Percentiles rank a stretch among this genome's conserved stretches.
These are phyloP conservation scores for Cinnamomum chago DNA, from an alignment of 164 flowering plant species.

Conservation along the genomic window DNA sequence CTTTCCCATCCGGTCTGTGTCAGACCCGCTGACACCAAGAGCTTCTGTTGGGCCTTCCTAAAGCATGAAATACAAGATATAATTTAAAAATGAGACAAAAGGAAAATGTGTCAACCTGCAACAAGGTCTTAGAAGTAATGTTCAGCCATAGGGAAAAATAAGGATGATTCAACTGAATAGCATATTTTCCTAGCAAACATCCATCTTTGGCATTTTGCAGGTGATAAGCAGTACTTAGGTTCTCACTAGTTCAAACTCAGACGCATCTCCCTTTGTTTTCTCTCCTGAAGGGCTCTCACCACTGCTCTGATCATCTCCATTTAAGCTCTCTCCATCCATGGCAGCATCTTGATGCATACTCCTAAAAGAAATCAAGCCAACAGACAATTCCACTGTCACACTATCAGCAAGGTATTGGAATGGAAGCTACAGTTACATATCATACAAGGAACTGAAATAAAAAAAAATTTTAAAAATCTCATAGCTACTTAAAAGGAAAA, in stretches of 20 bases:
- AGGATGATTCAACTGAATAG: background rate
- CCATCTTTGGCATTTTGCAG: background rate
- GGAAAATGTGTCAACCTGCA: background rate
- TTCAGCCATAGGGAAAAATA: background rate
- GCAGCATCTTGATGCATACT: constrained; percentile 50
- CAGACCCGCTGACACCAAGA: constrained; percentile 28
- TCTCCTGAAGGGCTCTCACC: constrained; percentile 44
- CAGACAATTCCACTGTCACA: background rate
- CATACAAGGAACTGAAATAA: too few species aligned
- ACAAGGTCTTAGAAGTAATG: background rate
- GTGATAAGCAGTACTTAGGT: background rate
- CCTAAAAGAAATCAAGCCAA: constrained; percentile 33
- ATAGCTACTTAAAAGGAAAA: too few species aligned
- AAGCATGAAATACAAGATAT: constrained; percentile 9
- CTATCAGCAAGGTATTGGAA: background rate
- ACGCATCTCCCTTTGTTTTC: constrained; percentile 37
- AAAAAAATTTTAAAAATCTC: too few species aligned
- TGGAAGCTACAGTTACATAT: background rate
- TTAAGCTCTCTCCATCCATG: constrained; percentile 39
- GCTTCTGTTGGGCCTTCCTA: constrained; percentile 42
- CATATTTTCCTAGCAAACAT: background rate
- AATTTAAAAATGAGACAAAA: background rate
- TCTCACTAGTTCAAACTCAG: constrained; percentile 42
- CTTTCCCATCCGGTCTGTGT: background rate
- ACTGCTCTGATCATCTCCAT: constrained; percentile 46